Conservation (phyloP, 2,329 filamentous ascomycete species). For the Tothia fuscella region DNA sequence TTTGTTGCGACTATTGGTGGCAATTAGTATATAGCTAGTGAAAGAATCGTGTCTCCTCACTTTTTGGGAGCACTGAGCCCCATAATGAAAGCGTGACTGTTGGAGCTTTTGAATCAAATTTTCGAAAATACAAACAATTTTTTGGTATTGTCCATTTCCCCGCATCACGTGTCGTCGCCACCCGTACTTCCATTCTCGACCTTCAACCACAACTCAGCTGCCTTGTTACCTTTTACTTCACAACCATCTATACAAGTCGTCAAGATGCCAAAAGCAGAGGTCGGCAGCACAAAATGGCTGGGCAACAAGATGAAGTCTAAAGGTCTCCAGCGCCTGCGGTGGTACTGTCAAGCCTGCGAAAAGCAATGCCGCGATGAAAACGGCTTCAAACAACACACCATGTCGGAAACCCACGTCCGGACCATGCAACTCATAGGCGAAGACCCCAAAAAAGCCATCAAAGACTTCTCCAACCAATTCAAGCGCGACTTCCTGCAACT, state of each 20-base stretch:
- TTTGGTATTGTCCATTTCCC: too few relatives aligned
- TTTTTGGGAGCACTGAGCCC: conserved; percentile 57
- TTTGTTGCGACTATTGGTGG: conserved; percentile 46
- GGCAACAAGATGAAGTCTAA: conserved; percentile 83
- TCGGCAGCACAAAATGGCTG: conserved; percentile 81
- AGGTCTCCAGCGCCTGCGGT: conserved; percentile 67
- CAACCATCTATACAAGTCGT: too few relatives aligned
- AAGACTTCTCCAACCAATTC: conserved; percentile 73
- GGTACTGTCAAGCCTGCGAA: conserved; percentile 78
- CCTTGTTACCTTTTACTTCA: too few relatives aligned
- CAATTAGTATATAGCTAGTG: conserved; percentile 18
- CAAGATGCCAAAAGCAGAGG: conserved; percentile 83
- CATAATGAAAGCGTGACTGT: conserved; percentile 34
- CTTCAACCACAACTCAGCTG: too few relatives aligned
- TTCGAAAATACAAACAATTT: too few relatives aligned
- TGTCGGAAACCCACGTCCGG: conserved; percentile 78
- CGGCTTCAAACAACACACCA: conserved; percentile 57
- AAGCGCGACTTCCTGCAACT: conserved; percentile 65
- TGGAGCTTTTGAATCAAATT: too few relatives aligned
- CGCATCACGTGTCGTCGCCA: too few relatives aligned
- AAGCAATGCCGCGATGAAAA: conserved; percentile 74
- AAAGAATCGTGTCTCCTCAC: conserved; percentile 30
- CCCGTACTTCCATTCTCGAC: too few relatives aligned
- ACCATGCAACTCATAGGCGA: conserved; percentile 81
- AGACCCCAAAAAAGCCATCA: conserved; percentile 72